A percentile compares a stretch with the other conserved stretches of the same genome.
Evolutionary conservation across 2,329 filamentous ascomycete species (phyloP).

Genomic region (Verticillium nubilum): DNA sequence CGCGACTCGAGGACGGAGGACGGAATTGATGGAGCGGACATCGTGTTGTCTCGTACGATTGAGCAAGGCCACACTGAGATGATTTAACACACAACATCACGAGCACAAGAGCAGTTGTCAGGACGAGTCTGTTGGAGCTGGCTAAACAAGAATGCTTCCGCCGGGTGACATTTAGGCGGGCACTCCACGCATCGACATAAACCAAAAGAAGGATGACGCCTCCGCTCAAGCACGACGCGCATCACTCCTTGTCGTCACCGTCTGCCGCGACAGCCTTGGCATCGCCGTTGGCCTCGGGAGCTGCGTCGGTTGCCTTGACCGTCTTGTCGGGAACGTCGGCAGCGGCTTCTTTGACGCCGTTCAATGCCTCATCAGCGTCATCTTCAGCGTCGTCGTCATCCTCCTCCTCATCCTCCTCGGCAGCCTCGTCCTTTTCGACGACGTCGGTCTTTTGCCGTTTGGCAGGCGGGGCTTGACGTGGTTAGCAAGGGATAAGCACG

Average conservation of each 20-base stretch:
- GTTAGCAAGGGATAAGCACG: not conserved
- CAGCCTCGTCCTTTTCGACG: slow-evolving; percentile 26
- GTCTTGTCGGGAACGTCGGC: slow-evolving; percentile 12
- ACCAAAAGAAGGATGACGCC: not conserved
- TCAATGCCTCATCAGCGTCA: slow-evolving; percentile 16
- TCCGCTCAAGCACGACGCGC: not conserved
- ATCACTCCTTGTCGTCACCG: slow-evolving; percentile 11
- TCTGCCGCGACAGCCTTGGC: slow-evolving; percentile 14
- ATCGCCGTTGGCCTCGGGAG: slow-evolving; percentile 17
- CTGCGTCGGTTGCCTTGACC: slow-evolving; percentile 18
- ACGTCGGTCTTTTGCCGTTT: slow-evolving; percentile 46
- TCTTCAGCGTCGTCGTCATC: slow-evolving; percentile 12
- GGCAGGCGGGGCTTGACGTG: slow-evolving; percentile 37
- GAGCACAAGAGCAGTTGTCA: too few relatives aligned
- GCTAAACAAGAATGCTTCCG: not conserved
- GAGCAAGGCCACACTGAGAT: too few relatives aligned
- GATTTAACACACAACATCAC: too few relatives aligned
- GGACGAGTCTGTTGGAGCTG: not conserved
- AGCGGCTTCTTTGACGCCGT: slow-evolving; percentile 15
- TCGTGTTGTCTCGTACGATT: not conserved
- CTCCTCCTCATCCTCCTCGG: slow-evolving; percentile 18
- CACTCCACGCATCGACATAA: not conserved
- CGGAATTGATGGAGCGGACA: not conserved
- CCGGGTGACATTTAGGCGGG: not conserved
- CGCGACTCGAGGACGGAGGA: not conserved